Evolutionary conservation across 768 basidiomycete species (phyloP).

Genomic region (Termitomyces sp.): DNA sequence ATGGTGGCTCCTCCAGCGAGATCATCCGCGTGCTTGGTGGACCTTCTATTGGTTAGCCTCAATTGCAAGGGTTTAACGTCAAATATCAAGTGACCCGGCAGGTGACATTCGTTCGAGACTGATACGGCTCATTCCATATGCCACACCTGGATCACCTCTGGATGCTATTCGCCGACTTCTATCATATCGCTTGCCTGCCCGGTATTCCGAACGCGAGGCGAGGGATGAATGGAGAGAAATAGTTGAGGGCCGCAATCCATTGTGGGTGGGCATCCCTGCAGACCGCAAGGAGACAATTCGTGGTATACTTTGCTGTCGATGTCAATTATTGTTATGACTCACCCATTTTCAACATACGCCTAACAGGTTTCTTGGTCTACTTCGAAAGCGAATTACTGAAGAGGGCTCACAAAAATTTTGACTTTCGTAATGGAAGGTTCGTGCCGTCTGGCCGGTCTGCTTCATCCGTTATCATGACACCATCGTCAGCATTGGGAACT

Average conservation of each 20-base stretch:
- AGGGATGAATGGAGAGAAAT: conserved; percentile 91
- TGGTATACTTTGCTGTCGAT: conserved; percentile 39
- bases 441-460: conserved; percentile 1
- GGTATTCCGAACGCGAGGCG: conserved; percentile 68
- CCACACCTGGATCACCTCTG: conserved; percentile 56
- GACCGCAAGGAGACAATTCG: conserved; percentile 92
- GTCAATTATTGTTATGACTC: background rate
- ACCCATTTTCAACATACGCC: background rate
- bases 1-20: conserved; percentile 93
- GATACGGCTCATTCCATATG: conserved; percentile 78
- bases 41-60: conserved; percentile 67
- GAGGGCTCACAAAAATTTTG: conserved; percentile 91
- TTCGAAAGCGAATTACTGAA: conserved; percentile 87
- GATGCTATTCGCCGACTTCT: conserved; percentile 76
- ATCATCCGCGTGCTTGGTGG: conserved; percentile 90
- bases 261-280: conserved; percentile 85
- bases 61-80: background rate
- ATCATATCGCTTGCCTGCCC: conserved; percentile 72
- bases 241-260: conserved; percentile 76
- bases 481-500: conserved; percentile 73
- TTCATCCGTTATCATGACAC: background rate
- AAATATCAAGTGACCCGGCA: conserved; percentile 22
- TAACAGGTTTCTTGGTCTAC: conserved; percentile 83
- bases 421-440: conserved; percentile 86
- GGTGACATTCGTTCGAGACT: conserved; percentile 89